These are phyloP conservation scores for Lachancea sp. DNA, from an alignment of 805 yeast genomes.

Conservation along the genomic window DNA sequence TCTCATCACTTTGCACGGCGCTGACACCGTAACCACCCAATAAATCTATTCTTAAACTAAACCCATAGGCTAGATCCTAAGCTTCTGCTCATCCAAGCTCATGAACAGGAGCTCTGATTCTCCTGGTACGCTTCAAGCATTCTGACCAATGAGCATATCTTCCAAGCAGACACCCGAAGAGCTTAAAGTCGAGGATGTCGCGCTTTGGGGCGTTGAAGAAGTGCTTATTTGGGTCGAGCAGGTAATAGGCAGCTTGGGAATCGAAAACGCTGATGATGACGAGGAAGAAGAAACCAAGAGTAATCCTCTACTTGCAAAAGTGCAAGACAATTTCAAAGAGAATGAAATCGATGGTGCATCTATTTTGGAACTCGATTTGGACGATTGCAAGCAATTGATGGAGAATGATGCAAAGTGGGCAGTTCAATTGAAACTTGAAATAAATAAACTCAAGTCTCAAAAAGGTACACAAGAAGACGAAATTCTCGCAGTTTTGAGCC, in stretches of 20 bases:
- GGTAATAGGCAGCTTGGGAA: constrained; percentile 11
- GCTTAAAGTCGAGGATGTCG: not conserved
- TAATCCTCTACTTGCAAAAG: not conserved
- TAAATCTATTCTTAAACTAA: too few species aligned
- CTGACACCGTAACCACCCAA: too few species aligned
- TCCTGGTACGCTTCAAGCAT: too few species aligned
- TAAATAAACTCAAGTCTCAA: constrained; percentile 41
- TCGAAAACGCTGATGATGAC: not conserved
- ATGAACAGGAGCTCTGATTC: not conserved
- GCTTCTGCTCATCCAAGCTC: not conserved
- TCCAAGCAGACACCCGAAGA: not conserved
- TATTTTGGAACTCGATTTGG: constrained; percentile 59
- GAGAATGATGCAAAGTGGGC: constrained; percentile 48
- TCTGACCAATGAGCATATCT: not conserved
- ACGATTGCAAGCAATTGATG: constrained; percentile 71
- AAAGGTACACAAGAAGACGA: constrained; percentile 29
- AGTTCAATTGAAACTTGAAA: constrained; percentile 50
- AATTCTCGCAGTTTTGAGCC: constrained; percentile 24
- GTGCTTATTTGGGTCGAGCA: constrained; percentile 23
- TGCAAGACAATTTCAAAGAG: constrained; percentile 13
- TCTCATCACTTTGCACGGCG: too few species aligned
- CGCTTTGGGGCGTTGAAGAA: constrained; percentile 23
- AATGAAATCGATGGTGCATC: constrained; percentile 48
- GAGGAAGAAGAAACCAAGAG: not conserved
- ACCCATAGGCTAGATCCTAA: too few species aligned